Percentiles rank a stretch among this genome's conserved stretches.
These are phyloP conservation scores for Xylaria polymorpha DNA, from an alignment of 2,329 filamentous ascomycete species.

Conservation along the genomic window DNA sequence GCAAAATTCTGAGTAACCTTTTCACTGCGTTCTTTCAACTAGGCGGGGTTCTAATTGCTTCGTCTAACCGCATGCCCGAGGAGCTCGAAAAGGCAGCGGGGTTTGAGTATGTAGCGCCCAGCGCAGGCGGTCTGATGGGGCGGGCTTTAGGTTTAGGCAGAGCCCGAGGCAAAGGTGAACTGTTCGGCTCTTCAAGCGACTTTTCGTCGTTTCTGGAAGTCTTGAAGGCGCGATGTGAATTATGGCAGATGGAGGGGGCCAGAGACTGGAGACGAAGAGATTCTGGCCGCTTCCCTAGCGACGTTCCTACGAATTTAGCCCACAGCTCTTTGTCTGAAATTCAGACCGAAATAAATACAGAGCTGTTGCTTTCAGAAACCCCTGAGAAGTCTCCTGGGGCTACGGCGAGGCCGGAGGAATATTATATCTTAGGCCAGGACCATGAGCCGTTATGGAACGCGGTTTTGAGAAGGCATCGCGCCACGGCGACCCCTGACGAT, in stretches of 20 bases:
- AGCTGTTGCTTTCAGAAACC: not conserved
- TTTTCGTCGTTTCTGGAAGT: constrained; percentile 82
- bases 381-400: constrained; percentile 25
- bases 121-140: constrained; percentile 61
- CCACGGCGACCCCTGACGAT: constrained; percentile 17
- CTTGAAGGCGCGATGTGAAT: constrained; percentile 79
- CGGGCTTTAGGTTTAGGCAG: constrained; percentile 59
- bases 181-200: constrained; percentile 73
- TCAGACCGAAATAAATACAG: not conserved
- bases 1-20: constrained; percentile 82
- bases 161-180: constrained; percentile 56
- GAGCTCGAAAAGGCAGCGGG: constrained; percentile 81
- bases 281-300: constrained; percentile 49
- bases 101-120: constrained; percentile 70
- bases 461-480: constrained; percentile 30
- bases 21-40: constrained; percentile 85
- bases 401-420: constrained; percentile 46
- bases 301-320: constrained; percentile 28
- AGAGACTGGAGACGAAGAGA: constrained; percentile 76
- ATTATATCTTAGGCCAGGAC: constrained; percentile 45
- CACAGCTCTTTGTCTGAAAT: constrained; percentile 25
- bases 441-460: constrained; percentile 47
- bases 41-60: constrained; percentile 82
- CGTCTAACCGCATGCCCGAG: constrained; percentile 85
- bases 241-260: constrained; percentile 84